Evolutionary conservation across 306 rosid genomes (phyloP).

Genomic region (Datisca glomerata): DNA sequence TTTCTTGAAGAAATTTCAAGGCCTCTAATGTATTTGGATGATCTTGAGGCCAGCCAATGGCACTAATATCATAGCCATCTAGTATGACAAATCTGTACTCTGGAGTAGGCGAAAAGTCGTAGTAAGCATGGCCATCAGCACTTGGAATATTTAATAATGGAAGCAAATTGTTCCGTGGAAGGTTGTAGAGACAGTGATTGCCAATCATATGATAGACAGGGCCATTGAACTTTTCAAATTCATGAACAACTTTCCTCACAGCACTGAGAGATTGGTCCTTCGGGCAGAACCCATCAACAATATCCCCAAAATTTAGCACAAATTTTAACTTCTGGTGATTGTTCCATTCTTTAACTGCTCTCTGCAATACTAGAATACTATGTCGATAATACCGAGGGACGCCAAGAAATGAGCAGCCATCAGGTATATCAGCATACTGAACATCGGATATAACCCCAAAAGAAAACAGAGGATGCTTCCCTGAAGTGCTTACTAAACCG

Average conservation of each 20-base stretch:
- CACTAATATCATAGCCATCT: slow-evolving; percentile 83
- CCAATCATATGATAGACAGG: slow-evolving; percentile 76
- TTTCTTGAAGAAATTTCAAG: slow-evolving; percentile 40
- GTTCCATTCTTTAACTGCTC: slow-evolving; percentile 81
- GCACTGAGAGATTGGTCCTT: slow-evolving; percentile 49
- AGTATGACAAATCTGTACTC: slow-evolving; percentile 65
- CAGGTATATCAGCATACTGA: slow-evolving; percentile 81
- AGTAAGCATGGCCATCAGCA: slow-evolving; percentile 43
- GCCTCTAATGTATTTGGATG: slow-evolving; percentile 60
- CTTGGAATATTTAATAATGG: slow-evolving; percentile 53
- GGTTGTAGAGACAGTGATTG: slow-evolving; percentile 93
- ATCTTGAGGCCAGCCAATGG: slow-evolving; percentile 80
- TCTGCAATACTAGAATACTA: slow-evolving; percentile 54
- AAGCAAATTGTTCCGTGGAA: slow-evolving; percentile 61
- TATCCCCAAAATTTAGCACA: slow-evolving; percentile 67
- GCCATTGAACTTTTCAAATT: slow-evolving; percentile 53
- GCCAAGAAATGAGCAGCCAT: slow-evolving; percentile 73
- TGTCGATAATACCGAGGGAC: slow-evolving; percentile 81
- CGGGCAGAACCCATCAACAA: slow-evolving; percentile 87
- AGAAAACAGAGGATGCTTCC: slow-evolving; percentile 53
- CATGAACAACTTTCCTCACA: slow-evolving; percentile 40
- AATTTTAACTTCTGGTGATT: slow-evolving; percentile 39
- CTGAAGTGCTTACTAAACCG: slow-evolving; percentile 15
- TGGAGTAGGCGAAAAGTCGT: slow-evolving; percentile 62
- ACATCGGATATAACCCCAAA: slow-evolving; percentile 89